A percentile compares a stretch with the other conserved stretches of the same genome.
Evolutionary conservation across 2,329 filamentous ascomycete genomes (phyloP).

Genomic region (Colletotrichum neosansevieriae): DNA sequence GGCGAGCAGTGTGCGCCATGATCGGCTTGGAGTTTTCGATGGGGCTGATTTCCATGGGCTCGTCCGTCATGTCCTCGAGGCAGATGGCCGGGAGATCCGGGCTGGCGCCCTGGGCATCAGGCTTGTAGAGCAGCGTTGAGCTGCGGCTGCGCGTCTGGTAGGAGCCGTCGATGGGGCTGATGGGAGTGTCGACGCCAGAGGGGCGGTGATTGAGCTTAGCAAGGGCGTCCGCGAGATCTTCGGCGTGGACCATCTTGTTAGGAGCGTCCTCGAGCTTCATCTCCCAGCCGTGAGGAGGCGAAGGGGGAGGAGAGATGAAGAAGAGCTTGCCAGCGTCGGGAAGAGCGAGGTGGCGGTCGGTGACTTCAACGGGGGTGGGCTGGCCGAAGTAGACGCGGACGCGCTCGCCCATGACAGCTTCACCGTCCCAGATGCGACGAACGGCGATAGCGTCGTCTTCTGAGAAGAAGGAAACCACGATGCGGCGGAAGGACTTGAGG

Average conservation of each 20-base stretch:
- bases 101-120: slow-evolving; percentile 62
- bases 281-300: slow-evolving; percentile 77
- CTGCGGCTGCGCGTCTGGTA: slow-evolving; percentile 66
- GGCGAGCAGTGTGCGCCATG: slow-evolving; percentile 70
- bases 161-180: slow-evolving; percentile 56
- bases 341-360: slow-evolving; percentile 71
- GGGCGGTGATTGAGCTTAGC: slow-evolving; percentile 68
- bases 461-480: slow-evolving; percentile 82
- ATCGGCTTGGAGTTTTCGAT: slow-evolving; percentile 60
- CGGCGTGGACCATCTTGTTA: slow-evolving; percentile 77
- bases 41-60: slow-evolving; percentile 59
- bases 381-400: slow-evolving; percentile 78
- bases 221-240: slow-evolving; percentile 75
- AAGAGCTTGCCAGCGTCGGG: slow-evolving; percentile 78
- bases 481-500: slow-evolving; percentile 84
- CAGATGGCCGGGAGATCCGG: slow-evolving; percentile 73
- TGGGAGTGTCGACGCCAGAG: slow-evolving; percentile 48
- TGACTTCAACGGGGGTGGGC: slow-evolving; percentile 66
- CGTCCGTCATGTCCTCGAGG: slow-evolving; percentile 75
- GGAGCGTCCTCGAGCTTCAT: slow-evolving; percentile 76
- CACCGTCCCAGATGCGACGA: slow-evolving; percentile 79
- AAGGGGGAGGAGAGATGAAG: slow-evolving; percentile 78
- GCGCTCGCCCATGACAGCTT: slow-evolving; percentile 76
- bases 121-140: slow-evolving; percentile 75
- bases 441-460: slow-evolving; percentile 77